Percentiles rank a stretch among this genome's conserved stretches.
phyloP scores from a whole-genome alignment of 768 basidiomycete genomes.

The Mrakia hoshinonis region DNA sequence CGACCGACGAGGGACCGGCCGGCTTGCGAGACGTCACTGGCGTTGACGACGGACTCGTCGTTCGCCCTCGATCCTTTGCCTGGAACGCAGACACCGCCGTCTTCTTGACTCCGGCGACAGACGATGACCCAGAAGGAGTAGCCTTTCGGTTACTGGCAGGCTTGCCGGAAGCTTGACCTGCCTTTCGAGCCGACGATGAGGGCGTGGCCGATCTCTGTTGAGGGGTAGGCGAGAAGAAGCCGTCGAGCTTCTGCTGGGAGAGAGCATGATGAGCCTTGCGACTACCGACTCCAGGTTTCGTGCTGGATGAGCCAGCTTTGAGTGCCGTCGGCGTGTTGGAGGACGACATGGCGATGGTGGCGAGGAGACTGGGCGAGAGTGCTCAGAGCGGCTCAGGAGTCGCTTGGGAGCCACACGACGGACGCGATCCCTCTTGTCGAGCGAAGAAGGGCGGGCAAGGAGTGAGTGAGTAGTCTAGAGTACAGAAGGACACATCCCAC shows the following conservation, averaged over 20 bases:
- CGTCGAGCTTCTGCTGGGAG: background rate
- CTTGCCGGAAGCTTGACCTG: background rate
- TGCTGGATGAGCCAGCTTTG: background rate
- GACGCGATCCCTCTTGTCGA: too few species aligned
- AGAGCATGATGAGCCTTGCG: background rate
- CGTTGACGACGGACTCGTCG: background rate
- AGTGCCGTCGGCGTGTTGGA: background rate
- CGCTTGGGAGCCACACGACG: too few species aligned
- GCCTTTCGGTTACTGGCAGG: background rate
- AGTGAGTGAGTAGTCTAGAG: too few species aligned
- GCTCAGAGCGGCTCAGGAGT: too few species aligned
- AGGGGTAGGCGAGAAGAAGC: slow-evolving; percentile 3
- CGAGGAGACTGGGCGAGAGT: too few species aligned
- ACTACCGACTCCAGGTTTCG: background rate
- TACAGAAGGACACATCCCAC: too few species aligned
- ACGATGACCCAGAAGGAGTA: background rate
- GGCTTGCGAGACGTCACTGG: background rate
- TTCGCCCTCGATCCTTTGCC: background rate
- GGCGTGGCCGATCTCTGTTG: background rate
- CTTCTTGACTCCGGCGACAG: background rate
- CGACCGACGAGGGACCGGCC: background rate
- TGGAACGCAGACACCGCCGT: background rate
- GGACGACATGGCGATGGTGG: background rate
- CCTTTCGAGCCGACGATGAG: background rate
- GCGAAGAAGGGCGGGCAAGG: too few species aligned